Evolutionary conservation across 1,284 basidiomycete genomes (phyloP).

Genomic region (Tylopilus orsonianus): DNA sequence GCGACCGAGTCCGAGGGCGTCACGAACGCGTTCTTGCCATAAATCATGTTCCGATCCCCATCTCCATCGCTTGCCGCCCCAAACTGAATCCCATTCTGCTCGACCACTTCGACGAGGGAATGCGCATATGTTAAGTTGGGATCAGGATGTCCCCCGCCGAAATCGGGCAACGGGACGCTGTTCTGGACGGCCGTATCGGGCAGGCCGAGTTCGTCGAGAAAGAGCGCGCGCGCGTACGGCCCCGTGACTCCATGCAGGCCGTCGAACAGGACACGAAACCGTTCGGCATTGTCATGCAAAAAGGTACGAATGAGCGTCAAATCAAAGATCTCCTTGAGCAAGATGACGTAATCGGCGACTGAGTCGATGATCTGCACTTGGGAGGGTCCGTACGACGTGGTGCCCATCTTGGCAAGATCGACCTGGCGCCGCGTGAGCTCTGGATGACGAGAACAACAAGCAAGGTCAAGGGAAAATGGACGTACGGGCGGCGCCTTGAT

Average conservation of each 20-base stretch:
- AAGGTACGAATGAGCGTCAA: slow-evolving; percentile 91
- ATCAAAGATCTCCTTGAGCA: slow-evolving; percentile 92
- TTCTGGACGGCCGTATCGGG: slow-evolving; percentile 86
- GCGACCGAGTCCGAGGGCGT: slow-evolving; percentile 97
- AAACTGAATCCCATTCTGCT: slow-evolving; percentile 84
- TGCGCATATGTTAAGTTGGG: slow-evolving; percentile 99
- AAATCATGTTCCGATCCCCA: slow-evolving; percentile 99
- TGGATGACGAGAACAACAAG: neutral
- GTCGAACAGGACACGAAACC: slow-evolving; percentile 93
- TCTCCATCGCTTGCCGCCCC: slow-evolving; percentile 98
- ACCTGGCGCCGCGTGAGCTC: slow-evolving; percentile 45
- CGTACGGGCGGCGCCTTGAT: slow-evolving; percentile 77
- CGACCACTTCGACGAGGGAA: slow-evolving; percentile 90
- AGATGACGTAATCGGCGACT: slow-evolving; percentile 84
- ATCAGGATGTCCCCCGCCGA: slow-evolving; percentile 97
- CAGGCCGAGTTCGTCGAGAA: slow-evolving; percentile 84
- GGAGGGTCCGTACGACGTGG: slow-evolving; percentile 78
- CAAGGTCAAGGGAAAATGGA: too few relatives aligned
- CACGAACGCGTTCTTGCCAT: slow-evolving; percentile 96
- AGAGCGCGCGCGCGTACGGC: slow-evolving; percentile 90
- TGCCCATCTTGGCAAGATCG: slow-evolving; percentile 84
- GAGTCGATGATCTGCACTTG: slow-evolving; percentile 93
- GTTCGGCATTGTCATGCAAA: slow-evolving; percentile 65
- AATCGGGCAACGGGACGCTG: slow-evolving; percentile 88
- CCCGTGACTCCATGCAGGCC: slow-evolving; percentile 97